Evolutionary conservation across 1,284 basidiomycete species (phyloP).

Genomic region (Rhizoctonia solani): DNA sequence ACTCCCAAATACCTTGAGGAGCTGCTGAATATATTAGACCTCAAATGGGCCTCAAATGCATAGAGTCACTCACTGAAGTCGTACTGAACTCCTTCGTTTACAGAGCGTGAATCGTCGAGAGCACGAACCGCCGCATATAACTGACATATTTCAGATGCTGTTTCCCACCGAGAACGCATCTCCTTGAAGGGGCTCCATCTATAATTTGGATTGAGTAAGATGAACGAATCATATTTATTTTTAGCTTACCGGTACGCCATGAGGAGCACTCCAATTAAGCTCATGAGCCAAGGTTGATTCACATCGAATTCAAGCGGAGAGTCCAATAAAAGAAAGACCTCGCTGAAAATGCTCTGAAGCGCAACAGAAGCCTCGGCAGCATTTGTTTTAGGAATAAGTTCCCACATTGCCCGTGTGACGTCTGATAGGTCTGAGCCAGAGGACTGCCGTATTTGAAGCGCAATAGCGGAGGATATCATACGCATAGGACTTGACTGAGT

Average conservation of each 20-base stretch:
- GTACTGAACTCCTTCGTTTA: not conserved
- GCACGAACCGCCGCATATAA: conserved; percentile 26
- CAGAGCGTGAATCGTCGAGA: conserved; percentile 23
- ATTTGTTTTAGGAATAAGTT: not conserved
- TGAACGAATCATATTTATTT: not conserved
- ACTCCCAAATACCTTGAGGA: conserved; percentile 21
- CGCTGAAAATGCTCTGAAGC: conserved; percentile 11
- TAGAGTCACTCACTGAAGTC: conserved; percentile 16
- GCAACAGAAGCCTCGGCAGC: not conserved
- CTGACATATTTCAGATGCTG: conserved; percentile 25
- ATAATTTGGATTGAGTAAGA: not conserved
- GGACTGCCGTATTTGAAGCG: conserved; percentile 3
- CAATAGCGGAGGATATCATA: conserved; percentile 30
- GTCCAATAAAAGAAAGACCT: conserved; percentile 11
- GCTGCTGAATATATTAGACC: not conserved
- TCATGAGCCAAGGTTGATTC: conserved; percentile 19
- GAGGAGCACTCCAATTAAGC: conserved; percentile 22
- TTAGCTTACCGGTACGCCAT: conserved; percentile 18
- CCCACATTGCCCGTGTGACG: conserved; percentile 21
- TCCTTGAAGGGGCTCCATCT: conserved; percentile 28
- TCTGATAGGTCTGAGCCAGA: conserved; percentile 29
- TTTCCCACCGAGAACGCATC: conserved; percentile 23
- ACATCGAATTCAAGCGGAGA: conserved; percentile 28
- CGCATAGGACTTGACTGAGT: conserved; percentile 11
- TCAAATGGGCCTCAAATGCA: not conserved